These are phyloP conservation scores for Corymbia calophylla DNA, from an alignment of 441 rosid genomes.

Conservation along the genomic window DNA sequence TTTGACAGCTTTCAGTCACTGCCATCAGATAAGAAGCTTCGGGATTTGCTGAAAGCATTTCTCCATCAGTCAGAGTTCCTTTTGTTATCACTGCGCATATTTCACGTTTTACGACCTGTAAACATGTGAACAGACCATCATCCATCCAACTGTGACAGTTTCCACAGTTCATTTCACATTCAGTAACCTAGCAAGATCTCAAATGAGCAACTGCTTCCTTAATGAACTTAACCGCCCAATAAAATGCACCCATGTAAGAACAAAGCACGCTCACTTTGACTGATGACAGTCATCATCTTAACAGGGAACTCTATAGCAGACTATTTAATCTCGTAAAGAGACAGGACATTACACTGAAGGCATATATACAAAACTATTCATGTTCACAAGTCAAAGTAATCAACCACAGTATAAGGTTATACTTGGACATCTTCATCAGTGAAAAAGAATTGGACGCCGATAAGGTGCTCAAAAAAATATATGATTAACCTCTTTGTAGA, in stretches of 20 bases:
- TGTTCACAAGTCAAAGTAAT: not conserved
- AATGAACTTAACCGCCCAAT: not conserved
- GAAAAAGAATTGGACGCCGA: not conserved
- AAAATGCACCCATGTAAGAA: not conserved
- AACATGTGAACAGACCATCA: slow-evolving; percentile 2
- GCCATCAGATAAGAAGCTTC: slow-evolving; percentile 92
- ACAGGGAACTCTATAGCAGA: not conserved
- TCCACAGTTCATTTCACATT: not conserved
- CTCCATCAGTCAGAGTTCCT: slow-evolving; percentile 96
- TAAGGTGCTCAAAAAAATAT: not conserved
- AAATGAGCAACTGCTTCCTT: not conserved
- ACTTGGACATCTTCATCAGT: not conserved
- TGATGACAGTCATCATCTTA: not conserved
- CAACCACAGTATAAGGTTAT: not conserved
- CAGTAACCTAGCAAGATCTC: not conserved
- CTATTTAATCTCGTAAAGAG: not conserved
- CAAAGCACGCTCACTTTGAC: not conserved
- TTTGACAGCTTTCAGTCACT: slow-evolving; percentile 54
- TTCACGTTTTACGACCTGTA: slow-evolving; percentile 98
- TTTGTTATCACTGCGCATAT: slow-evolving; percentile 91
- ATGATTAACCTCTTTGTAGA: not conserved
- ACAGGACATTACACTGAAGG: not conserved
- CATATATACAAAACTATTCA: not conserved
- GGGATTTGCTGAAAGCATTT: slow-evolving; percentile 75
- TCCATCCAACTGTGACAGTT: not conserved